These are phyloP conservation scores for Tothia fuscella DNA, from an alignment of 2,329 filamentous ascomycete genomes.

Conservation along the genomic window DNA sequence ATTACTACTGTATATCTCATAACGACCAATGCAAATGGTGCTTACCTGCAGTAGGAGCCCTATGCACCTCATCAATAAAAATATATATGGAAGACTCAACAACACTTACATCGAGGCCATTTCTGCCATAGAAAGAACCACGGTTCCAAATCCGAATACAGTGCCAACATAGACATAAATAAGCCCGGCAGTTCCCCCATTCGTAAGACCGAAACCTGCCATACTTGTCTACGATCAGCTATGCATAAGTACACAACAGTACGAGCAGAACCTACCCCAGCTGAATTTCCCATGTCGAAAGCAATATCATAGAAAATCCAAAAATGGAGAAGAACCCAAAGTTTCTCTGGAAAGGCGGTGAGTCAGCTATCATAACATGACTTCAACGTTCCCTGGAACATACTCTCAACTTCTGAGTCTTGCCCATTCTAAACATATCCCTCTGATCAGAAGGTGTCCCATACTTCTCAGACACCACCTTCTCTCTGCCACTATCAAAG, in stretches of 20 bases:
- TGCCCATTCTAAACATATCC: constrained; percentile 13
- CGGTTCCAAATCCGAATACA: constrained; percentile 5
- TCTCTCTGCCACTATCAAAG: neutral
- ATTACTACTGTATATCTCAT: neutral
- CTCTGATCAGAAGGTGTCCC: constrained; percentile 7
- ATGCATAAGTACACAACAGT: neutral
- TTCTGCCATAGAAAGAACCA: constrained; percentile 11
- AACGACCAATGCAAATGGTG: neutral
- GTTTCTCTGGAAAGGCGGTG: constrained; percentile 7
- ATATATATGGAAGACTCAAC: no score
- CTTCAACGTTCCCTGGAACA: neutral
- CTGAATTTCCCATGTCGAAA: constrained; percentile 11
- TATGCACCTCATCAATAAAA: no score
- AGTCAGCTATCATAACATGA: neutral
- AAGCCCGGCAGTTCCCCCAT: constrained; percentile 11
- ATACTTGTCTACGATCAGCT: neutral
- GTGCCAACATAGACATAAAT: constrained; percentile 10
- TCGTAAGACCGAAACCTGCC: constrained; percentile 10
- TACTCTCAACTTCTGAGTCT: constrained; percentile 11
- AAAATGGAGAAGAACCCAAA: constrained; percentile 13
- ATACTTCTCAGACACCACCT: constrained; percentile 4
- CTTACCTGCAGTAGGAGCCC: no score
- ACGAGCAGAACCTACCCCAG: constrained; percentile 8
- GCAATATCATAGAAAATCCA: constrained; percentile 12
- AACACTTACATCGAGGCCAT: constrained; percentile 13